Percentiles rank a stretch among this genome's conserved stretches.
Evolutionary conservation across 2,329 filamentous ascomycete species (phyloP).

Genomic region (Lithohypha guttulata): DNA sequence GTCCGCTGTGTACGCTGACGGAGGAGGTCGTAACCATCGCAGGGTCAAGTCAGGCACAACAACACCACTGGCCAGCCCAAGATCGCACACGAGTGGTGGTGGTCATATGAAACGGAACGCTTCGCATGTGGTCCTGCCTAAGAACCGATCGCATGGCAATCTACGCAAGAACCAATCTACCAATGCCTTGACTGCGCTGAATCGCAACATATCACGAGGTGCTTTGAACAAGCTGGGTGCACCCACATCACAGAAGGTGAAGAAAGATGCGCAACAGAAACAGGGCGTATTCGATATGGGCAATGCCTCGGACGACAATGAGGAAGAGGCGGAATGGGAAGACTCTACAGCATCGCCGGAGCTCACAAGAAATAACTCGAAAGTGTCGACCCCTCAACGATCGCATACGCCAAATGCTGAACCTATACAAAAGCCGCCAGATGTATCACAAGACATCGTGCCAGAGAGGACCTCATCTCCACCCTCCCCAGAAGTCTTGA

Average conservation of each 20-base stretch:
- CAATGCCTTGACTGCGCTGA: slow-evolving; percentile 26
- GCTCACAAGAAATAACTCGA: slow-evolving; percentile 36
- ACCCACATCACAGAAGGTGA: slow-evolving; percentile 16
- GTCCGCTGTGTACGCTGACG: slow-evolving; percentile 16
- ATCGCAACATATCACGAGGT: slow-evolving; percentile 28
- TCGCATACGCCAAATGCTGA: slow-evolving; percentile 14
- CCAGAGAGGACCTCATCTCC: slow-evolving; percentile 15
- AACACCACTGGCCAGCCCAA: slow-evolving; percentile 34
- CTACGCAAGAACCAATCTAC: slow-evolving; percentile 38
- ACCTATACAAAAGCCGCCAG: slow-evolving; percentile 8
- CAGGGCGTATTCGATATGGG: slow-evolving; percentile 38
- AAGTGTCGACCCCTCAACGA: slow-evolving; percentile 18
- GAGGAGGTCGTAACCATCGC: slow-evolving; percentile 28
- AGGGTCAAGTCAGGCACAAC: slow-evolving; percentile 35
- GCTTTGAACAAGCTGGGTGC: slow-evolving; percentile 31
- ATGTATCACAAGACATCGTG: not conserved
- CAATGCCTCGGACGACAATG: slow-evolving; percentile 30
- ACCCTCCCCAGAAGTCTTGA: slow-evolving; percentile 10
- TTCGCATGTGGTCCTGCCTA: slow-evolving; percentile 26
- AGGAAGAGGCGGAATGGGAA: slow-evolving; percentile 37
- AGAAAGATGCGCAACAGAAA: slow-evolving; percentile 32
- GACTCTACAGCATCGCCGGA: slow-evolving; percentile 38
- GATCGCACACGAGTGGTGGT: slow-evolving; percentile 16
- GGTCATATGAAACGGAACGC: slow-evolving; percentile 34
- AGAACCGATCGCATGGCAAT: slow-evolving; percentile 26